phyloP scores from a whole-genome alignment of 2,329 filamentous ascomycete species.

The Mariannaea elegans region DNA sequence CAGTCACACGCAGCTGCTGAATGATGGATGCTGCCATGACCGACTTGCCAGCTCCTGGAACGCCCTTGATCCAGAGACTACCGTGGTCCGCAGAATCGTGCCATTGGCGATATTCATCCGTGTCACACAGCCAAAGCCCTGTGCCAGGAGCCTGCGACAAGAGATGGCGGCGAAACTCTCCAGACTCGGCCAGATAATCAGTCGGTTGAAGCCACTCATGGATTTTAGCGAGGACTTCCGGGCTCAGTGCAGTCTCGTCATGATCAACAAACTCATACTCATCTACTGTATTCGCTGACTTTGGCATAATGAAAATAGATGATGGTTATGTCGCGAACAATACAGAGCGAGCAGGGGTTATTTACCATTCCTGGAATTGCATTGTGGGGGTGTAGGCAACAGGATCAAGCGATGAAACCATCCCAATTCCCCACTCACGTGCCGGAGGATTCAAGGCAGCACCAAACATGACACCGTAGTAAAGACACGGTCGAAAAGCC shows the following conservation, averaged over 20 bases:
- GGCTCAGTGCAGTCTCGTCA: conserved; percentile 23
- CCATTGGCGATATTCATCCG: conserved; percentile 35
- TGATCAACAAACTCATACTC: conserved; percentile 33
- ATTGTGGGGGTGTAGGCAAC: too few species aligned
- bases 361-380: too few species aligned
- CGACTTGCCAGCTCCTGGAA: conserved; percentile 39
- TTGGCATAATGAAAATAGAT: too few species aligned
- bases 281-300: too few species aligned
- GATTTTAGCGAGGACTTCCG: conserved; percentile 23
- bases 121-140: conserved; percentile 38
- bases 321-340: too few species aligned
- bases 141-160: conserved; percentile 37
- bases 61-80: conserved; percentile 40
- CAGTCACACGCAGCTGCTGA: conserved; percentile 29
- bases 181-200: conserved; percentile 38
- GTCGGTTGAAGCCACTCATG: conserved; percentile 42
- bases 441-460: too few species aligned
- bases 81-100: conserved; percentile 34
- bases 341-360: too few species aligned
- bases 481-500: too few species aligned
- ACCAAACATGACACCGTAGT: too few species aligned
- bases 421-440: too few species aligned
- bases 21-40: conserved; percentile 35
- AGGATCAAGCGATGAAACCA: too few species aligned
- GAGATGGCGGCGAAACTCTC: conserved; percentile 39